Evolutionary conservation across 2,329 filamentous ascomycete genomes (phyloP).

Genomic region (Tolypocladium tundrense): DNA sequence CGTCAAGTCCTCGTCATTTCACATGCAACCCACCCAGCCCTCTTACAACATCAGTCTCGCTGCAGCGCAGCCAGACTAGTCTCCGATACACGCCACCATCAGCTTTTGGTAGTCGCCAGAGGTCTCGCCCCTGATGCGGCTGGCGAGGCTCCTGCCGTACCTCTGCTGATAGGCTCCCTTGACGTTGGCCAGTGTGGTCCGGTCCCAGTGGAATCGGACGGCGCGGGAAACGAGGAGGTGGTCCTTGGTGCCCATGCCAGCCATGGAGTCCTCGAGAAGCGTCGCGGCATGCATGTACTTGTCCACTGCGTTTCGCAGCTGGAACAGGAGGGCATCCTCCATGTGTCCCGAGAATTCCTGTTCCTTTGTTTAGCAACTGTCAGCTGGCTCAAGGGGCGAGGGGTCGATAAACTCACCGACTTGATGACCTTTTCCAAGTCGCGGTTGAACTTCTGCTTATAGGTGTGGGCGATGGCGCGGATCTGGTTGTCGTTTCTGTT

Average conservation of each 20-base stretch:
- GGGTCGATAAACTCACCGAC: conserved; percentile 35
- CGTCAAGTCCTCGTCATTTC: background rate
- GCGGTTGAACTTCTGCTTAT: conserved; percentile 61
- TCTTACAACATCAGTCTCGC: background rate
- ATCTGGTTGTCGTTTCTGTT: conserved; percentile 73
- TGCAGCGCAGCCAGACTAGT: conserved; percentile 12
- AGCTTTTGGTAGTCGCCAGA: conserved; percentile 72
- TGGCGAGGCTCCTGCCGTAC: conserved; percentile 56
- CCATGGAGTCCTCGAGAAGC: conserved; percentile 79
- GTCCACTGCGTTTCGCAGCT: conserved; percentile 68
- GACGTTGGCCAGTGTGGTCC: conserved; percentile 61
- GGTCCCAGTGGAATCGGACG: conserved; percentile 77
- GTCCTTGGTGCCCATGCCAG: conserved; percentile 80
- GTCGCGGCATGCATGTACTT: conserved; percentile 75
- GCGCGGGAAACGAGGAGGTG: conserved; percentile 66
- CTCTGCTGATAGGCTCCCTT: conserved; percentile 66
- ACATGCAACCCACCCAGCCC: background rate
- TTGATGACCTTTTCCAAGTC: conserved; percentile 64
- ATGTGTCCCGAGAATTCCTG: conserved; percentile 86
- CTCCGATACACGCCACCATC: conserved; percentile 59
- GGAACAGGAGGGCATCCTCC: conserved; percentile 70
- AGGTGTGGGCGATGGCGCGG: conserved; percentile 67
- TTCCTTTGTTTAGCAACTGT: background rate
- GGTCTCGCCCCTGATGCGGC: conserved; percentile 70
- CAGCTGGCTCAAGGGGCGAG: background rate